These are phyloP conservation scores for Sarcocystis neurona DNA, from an alignment of 169 alveolate species.

Conservation along the genomic window DNA sequence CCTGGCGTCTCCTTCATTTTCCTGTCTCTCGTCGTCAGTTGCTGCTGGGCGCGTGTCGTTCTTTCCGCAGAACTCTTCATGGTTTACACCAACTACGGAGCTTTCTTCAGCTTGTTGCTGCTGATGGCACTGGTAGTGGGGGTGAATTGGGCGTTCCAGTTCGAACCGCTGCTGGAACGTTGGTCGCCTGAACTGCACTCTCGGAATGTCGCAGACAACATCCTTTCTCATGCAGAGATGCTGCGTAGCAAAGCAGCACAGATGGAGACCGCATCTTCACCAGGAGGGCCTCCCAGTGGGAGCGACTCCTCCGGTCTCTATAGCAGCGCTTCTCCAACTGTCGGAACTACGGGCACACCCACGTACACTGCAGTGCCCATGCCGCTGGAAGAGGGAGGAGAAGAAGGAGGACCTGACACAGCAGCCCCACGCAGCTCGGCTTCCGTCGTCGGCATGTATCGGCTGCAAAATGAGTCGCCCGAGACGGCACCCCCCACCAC, in stretches of 20 bases:
- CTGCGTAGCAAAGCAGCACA: no score
- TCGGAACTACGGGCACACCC: no score
- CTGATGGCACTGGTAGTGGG: constrained; percentile 81
- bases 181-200: constrained; percentile 86
- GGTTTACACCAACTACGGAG: constrained; percentile 87
- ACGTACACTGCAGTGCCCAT: constrained; percentile 8
- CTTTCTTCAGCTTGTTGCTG: constrained; percentile 79
- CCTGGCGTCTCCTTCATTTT: not conserved
- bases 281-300: not conserved
- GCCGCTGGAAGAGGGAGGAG: not conserved
- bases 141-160: constrained; percentile 79
- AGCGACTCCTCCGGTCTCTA: not conserved
- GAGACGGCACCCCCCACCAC: not conserved
- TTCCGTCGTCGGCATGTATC: not conserved
- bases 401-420: not conserved
- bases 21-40: not conserved
- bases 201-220: constrained; percentile 82
- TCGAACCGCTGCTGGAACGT: constrained; percentile 84
- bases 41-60: not conserved
- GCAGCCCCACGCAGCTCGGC: not conserved
- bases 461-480: not conserved
- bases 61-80: constrained; percentile 73
- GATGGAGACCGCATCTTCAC: no score
- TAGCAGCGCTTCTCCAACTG: no score
- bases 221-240: constrained; percentile 60